Evolutionary conservation across 2,329 filamentous ascomycete species (phyloP), one percentile per base, ranked within the genome.

Genomic region (Diaporthe ampelina): DNA sequence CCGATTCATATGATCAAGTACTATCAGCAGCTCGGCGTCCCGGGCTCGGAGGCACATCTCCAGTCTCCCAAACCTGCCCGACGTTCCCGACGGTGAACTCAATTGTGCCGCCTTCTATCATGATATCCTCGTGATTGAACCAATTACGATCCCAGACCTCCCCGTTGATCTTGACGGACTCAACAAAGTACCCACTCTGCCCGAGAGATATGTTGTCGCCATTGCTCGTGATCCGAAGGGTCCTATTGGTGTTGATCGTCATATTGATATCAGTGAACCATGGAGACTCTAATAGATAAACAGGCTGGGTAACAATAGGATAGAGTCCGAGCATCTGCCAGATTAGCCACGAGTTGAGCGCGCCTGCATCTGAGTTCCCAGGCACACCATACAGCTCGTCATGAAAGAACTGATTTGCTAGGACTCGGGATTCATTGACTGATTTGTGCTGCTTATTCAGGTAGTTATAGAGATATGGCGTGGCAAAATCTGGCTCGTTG

Each of bases 311-410:
- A 0, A 91, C 86, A 50, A 93, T 90, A 0, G 92, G 92, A 81
- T 91, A 94, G 4, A 94, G 82, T 0, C 92, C 93, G 85, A 94
- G 89, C 92, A 94, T 94, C 32, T 88, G 85, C 2, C 94, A 88
- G 0, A 90, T 90, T 0, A 91, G 84, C 76, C 93, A 94, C 0
- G 88, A 88, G 29, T 91, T 92, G 91, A 94, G 94, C 0, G 92
- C 91, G 7, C 92, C 92, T 59, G 87, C 89, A 79, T 94, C 92
- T 74, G 94, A 92, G 78, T 94, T 94, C 0, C 92, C 93, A 0
- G 92, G 91, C 8, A 94, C 88, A 0, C 92, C 92, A 3, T 83
- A 84, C 0, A 89, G 83, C 0, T 88, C 89, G 1, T 89, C 86
- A 76, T 89, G 87, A 83, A 94, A 94, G 78, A 87, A 89, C 0